phyloP scores from a whole-genome alignment of 495 filamentous ascomycete species.

The Penicillium cataractarum region DNA sequence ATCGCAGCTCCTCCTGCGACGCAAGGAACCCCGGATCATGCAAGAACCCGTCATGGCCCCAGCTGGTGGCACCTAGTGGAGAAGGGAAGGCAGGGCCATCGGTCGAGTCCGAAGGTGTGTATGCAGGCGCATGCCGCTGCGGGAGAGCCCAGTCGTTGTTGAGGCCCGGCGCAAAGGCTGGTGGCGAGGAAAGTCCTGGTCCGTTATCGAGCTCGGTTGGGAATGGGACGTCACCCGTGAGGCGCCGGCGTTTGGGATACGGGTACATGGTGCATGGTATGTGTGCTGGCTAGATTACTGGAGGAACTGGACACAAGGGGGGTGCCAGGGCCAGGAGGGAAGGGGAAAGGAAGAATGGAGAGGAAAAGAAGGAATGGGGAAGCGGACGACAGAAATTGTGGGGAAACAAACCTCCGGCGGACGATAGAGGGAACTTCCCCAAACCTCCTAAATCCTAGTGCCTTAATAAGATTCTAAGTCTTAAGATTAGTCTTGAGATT shows the following conservation, averaged over 20 bases:
- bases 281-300: too few species aligned
- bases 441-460: too few species aligned
- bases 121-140: constrained; percentile 12
- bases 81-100: constrained; percentile 25
- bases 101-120: constrained; percentile 26
- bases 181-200: constrained; percentile 10
- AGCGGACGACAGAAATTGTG: constrained; percentile 8
- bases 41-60: constrained; percentile 40
- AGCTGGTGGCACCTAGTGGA: constrained; percentile 30
- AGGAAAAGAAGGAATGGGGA: neutral
- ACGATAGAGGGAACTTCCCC: too few species aligned
- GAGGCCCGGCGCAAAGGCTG: constrained; percentile 2
- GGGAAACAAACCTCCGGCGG: too few species aligned
- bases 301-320: neutral
- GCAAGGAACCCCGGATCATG: constrained; percentile 44
- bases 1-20: constrained; percentile 43
- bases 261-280: constrained; percentile 8
- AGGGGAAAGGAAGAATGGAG: neutral
- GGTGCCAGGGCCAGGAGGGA: neutral
- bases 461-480: too few species aligned
- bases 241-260: constrained; percentile 16
- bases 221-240: constrained; percentile 9
- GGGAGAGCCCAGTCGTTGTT: constrained; percentile 12
- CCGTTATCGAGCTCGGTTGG: constrained; percentile 1
- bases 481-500: too few species aligned